These are phyloP conservation scores for Curvularia spicifera DNA, from an alignment of 2,329 filamentous ascomycete species.

Conservation along the genomic window DNA sequence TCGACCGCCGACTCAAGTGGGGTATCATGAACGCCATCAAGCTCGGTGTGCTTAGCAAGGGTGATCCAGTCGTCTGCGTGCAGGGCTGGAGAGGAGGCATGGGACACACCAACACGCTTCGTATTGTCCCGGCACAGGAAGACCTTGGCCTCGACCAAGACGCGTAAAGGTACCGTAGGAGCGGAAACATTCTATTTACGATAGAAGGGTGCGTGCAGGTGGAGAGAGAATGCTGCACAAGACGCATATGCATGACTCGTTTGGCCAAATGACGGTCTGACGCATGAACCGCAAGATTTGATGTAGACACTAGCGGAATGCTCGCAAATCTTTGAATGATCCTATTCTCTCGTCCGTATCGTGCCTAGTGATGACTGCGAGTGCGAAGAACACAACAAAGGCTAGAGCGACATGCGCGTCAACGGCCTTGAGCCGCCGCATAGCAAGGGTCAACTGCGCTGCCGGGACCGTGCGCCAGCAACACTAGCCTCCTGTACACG, in stretches of 20 bases:
- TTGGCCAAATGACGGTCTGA: constrained; percentile 30
- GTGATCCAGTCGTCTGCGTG: constrained; percentile 80
- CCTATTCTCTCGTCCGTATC: neutral
- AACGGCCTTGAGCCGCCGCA: constrained; percentile 5
- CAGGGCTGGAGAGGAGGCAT: constrained; percentile 92
- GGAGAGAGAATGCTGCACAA: constrained; percentile 24
- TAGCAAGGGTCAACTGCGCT: constrained; percentile 2
- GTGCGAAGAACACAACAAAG: constrained; percentile 2
- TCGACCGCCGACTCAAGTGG: constrained; percentile 97
- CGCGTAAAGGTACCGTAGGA: constrained; percentile 41
- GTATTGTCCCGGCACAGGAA: constrained; percentile 59
- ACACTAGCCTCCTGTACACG: constrained; percentile 17
- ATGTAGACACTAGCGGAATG: constrained; percentile 33
- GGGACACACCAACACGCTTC: constrained; percentile 85
- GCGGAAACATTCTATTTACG: constrained; percentile 16
- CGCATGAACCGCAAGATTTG: constrained; percentile 29
- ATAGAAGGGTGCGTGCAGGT: constrained; percentile 18
- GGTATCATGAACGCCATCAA: constrained; percentile 85
- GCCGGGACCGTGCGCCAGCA: constrained; percentile 13
- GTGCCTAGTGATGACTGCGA: neutral
- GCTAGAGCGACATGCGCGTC: neutral
- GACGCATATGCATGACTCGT: constrained; percentile 34
- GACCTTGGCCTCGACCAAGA: constrained; percentile 58
- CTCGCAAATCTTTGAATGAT: constrained; percentile 22
- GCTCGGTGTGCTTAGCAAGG: constrained; percentile 75